These are phyloP conservation scores for Pneumocystis sp. DNA, from an alignment of 1,139 yeast genomes.

Conservation along the genomic window DNA sequence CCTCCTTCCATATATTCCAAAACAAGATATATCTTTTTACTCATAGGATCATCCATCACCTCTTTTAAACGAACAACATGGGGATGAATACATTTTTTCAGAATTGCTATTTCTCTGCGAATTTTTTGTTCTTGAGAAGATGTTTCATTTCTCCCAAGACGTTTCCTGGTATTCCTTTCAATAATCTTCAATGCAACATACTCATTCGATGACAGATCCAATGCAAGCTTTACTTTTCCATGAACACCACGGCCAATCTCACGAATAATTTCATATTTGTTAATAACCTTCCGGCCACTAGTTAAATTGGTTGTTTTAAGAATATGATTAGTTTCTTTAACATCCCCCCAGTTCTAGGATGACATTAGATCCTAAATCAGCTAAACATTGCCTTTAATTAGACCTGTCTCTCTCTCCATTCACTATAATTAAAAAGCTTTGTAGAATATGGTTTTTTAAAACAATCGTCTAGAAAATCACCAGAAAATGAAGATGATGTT, in stretches of 20 bases:
- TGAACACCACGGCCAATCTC: slow-evolving; percentile 95
- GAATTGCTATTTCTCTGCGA: slow-evolving; percentile 82
- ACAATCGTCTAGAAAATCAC: background rate
- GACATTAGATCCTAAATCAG: background rate
- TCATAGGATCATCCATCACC: slow-evolving; percentile 73
- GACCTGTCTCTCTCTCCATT: background rate
- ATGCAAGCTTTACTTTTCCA: slow-evolving; percentile 88
- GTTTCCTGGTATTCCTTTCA: slow-evolving; percentile 55
- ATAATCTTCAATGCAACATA: slow-evolving; percentile 70
- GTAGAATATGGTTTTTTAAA: background rate
- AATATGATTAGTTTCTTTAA: slow-evolving; percentile 73
- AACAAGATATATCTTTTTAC: slow-evolving; percentile 78
- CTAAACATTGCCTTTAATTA: background rate
- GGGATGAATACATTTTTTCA: slow-evolving; percentile 85
- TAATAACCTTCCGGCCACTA: slow-evolving; percentile 65
- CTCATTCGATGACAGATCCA: slow-evolving; percentile 22
- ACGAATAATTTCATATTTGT: slow-evolving; percentile 73
- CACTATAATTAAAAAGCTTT: background rate
- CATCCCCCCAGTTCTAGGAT: slow-evolving; percentile 22
- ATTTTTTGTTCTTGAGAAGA: slow-evolving; percentile 54
- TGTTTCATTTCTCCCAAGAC: slow-evolving; percentile 32
- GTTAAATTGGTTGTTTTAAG: slow-evolving; percentile 80
- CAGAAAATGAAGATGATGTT: background rate
- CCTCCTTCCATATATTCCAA: slow-evolving; percentile 86
- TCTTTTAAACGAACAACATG: slow-evolving; percentile 78